These are phyloP conservation scores for Hanseniaspora clermontiae DNA, from an alignment of 805 yeast species.

Conservation along the genomic window DNA sequence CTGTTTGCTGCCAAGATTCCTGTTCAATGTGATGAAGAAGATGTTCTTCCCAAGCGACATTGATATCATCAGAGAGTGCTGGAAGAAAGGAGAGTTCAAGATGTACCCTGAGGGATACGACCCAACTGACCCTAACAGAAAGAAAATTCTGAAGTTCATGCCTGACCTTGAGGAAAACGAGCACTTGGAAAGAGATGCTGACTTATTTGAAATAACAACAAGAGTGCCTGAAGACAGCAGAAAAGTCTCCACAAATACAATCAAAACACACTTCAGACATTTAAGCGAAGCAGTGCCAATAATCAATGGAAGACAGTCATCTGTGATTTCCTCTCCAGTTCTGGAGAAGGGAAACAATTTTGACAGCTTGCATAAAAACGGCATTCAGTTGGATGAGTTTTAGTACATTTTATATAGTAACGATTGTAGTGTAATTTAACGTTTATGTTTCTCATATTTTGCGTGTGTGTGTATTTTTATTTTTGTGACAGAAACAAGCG, in stretches of 20 bases:
- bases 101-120: slow-evolving; percentile 58
- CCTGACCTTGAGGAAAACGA: slow-evolving; percentile 1
- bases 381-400: not conserved
- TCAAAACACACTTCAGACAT: slow-evolving; percentile 8
- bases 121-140: slow-evolving; percentile 66
- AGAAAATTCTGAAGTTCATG: slow-evolving; percentile 34
- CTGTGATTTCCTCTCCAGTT: slow-evolving; percentile 4
- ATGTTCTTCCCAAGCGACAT: slow-evolving; percentile 50
- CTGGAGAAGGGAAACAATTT: not conserved
- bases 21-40: slow-evolving; percentile 43
- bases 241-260: not conserved
- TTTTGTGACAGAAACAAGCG: no score
- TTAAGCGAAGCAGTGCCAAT: slow-evolving; percentile 9
- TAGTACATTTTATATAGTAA: not conserved
- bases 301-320: slow-evolving; percentile 11
- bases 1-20: slow-evolving; percentile 57
- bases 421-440: not conserved
- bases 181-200: slow-evolving; percentile 17
- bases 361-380: not conserved
- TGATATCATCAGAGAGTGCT: slow-evolving; percentile 64
- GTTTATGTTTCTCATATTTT: not conserved
- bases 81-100: slow-evolving; percentile 50
- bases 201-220: slow-evolving; percentile 3
- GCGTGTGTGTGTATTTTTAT: not conserved
- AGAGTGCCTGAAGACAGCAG: not conserved